Evolutionary conservation across 2,329 filamentous ascomycete genomes (phyloP).

Genomic region (Davidsoniella eucalypti): DNA sequence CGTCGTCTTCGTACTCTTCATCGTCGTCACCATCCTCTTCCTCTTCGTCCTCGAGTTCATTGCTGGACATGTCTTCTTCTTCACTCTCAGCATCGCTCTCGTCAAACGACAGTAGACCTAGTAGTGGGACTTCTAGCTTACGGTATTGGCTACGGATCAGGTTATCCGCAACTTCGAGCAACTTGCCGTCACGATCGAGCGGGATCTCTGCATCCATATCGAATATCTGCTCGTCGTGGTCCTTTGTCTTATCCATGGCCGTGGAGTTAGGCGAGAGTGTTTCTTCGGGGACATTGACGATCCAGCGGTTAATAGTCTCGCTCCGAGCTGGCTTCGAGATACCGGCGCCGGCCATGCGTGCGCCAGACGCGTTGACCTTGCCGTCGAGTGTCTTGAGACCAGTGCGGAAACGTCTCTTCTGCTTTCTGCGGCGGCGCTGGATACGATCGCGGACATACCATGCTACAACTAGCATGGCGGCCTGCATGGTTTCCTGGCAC

Average conservation of each 20-base stretch:
- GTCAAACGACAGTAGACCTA: constrained; percentile 29
- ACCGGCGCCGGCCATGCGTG: background rate
- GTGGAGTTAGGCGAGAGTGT: constrained; percentile 19
- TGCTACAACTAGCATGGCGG: constrained; percentile 31
- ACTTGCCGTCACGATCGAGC: constrained; percentile 26
- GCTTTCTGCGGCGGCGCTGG: constrained; percentile 24
- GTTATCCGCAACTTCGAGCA: constrained; percentile 29
- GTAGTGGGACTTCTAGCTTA: constrained; percentile 28
- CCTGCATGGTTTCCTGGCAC: constrained; percentile 32
- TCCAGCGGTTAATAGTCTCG: constrained; percentile 28
- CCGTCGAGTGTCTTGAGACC: constrained; percentile 21
- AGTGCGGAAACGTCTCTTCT: constrained; percentile 26
- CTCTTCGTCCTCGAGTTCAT: constrained; percentile 17
- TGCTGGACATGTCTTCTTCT: constrained; percentile 14
- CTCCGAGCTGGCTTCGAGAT: constrained; percentile 21
- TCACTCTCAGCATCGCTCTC: constrained; percentile 28
- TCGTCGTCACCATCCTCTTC: constrained; percentile 18
- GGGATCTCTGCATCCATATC: constrained; percentile 24
- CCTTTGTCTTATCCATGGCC: constrained; percentile 17
- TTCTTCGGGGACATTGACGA: constrained; percentile 24
- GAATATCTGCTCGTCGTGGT: constrained; percentile 25
- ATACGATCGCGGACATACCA: constrained; percentile 34
- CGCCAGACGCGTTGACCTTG: background rate
- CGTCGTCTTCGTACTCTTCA: constrained; percentile 17
- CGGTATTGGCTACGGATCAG: constrained; percentile 32